Evolutionary conservation across 345 rosid species (phyloP), one percentile per base, ranked within the genome.

Genomic region (Passiflora organensis): DNA sequence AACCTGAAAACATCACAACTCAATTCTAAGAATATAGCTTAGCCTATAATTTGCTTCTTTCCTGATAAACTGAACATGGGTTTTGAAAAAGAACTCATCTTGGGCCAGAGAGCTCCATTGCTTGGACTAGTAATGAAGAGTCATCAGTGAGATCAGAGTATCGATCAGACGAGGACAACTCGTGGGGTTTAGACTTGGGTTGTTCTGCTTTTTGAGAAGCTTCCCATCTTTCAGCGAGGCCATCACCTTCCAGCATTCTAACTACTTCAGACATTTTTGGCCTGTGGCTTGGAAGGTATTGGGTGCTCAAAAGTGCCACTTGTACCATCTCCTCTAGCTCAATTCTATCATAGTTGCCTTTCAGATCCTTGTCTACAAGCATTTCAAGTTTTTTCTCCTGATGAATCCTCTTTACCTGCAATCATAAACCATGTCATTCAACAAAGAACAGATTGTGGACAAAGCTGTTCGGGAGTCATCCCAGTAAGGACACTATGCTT

Each of bases 41-140:
- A 62, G 53, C 39, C 73, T 52, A 15, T 59, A 55, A 43, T 6
- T 50, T 16, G n/a, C n/a, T 49, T 16, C 43, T 13, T 13, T 58
- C 46, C 37, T 39, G 41, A 46, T 39, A 19, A 13, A 10, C 36
- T 39, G 60, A 49, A 55, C 28, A 39, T 54, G 56, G 55, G 55
- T 48, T 57, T 25, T 17, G 21, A 49, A 55, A 20, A 63, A 41
- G 25, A 20, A 20, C 57, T 91, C 82, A 91, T 78, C 99, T 82
- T 18, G 99, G 99, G 24, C 99, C 96, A 19, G 99, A 91, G 43
- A 91, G 95, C 67, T 91, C 99, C 95, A 91, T 91, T 51, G 99
- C 99, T 75, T 91, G 96, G 59, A 68, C 95, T 55, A 91, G 82
- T 63, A 88, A 70, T 32, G 84, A 81, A 48, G 99, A 91, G 80